These are phyloP conservation scores for Chrysoporthe cubensis DNA, from an alignment of 2,329 filamentous ascomycete genomes.

Conservation along the genomic window DNA sequence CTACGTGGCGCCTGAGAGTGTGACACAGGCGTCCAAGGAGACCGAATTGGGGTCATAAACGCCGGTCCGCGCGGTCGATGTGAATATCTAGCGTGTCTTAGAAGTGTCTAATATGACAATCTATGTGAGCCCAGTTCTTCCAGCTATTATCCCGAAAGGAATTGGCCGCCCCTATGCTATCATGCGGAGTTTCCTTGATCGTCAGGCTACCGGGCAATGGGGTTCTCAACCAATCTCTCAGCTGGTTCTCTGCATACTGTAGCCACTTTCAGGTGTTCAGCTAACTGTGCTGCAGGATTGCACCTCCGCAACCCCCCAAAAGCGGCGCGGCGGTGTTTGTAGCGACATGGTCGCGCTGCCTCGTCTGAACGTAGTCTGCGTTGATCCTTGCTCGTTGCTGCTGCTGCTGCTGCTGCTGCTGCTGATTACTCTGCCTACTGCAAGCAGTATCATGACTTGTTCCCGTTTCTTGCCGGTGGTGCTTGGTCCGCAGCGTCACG, in stretches of 20 bases:
- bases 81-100: neutral
- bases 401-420: neutral
- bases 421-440: neutral
- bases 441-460: neutral
- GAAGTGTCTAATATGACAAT: neutral
- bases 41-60: conserved; percentile 1
- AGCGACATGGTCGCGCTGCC: no score
- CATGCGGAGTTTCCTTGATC: no score
- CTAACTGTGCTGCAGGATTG: no score
- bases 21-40: conserved; percentile 38
- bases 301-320: no score
- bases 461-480: neutral
- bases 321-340: no score
- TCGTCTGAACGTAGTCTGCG: no score
- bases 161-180: no score
- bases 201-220: no score
- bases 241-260: no score
- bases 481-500: neutral
- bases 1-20: conserved; percentile 46
- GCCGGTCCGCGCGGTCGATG: neutral
- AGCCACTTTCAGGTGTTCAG: no score
- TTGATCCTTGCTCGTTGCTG: no score
- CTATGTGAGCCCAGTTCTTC: neutral
- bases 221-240: no score
- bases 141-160: neutral